Percentiles rank a stretch among this genome's conserved stretches.
phyloP scores from a whole-genome alignment of 192 early-diverging fungal species.

The Geranomyces variabilis region DNA sequence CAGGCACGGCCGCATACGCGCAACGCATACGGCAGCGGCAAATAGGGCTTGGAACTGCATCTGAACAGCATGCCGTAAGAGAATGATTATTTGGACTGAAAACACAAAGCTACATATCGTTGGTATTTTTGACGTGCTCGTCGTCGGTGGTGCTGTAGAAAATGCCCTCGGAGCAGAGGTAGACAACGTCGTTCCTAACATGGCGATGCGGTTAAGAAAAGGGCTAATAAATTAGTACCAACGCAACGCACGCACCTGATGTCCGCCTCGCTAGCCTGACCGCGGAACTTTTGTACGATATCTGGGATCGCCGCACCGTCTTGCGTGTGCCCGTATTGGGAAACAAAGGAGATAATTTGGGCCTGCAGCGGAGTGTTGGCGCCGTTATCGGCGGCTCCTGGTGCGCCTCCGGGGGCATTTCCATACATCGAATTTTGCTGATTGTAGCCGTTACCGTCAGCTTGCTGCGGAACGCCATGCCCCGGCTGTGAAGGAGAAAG shows the following conservation, averaged over 20 bases:
- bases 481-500: not conserved
- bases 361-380: constrained; percentile 24
- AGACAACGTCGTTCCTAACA: constrained; percentile 45
- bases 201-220: not conserved
- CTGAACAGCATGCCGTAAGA: too few relatives aligned
- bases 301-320: constrained; percentile 55
- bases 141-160: constrained; percentile 74
- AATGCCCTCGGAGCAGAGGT: constrained; percentile 65
- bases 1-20: too few relatives aligned
- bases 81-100: too few relatives aligned
- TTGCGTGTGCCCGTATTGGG: constrained; percentile 22
- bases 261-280: constrained; percentile 24
- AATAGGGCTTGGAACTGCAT: too few relatives aligned
- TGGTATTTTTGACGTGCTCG: constrained; percentile 52
- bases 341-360: constrained; percentile 20
- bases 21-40: too few relatives aligned
- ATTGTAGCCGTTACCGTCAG: not conserved
- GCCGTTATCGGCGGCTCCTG: not conserved
- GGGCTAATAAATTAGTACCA: not conserved
- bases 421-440: constrained; percentile 1
- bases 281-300: constrained; percentile 47
- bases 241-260: constrained; percentile 24
- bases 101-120: too few relatives aligned
- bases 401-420: not conserved
- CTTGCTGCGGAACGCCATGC: not conserved